Evolutionary conservation across 2,329 filamentous ascomycete species (phyloP).

Genomic region (Didymellaceae sp.): DNA sequence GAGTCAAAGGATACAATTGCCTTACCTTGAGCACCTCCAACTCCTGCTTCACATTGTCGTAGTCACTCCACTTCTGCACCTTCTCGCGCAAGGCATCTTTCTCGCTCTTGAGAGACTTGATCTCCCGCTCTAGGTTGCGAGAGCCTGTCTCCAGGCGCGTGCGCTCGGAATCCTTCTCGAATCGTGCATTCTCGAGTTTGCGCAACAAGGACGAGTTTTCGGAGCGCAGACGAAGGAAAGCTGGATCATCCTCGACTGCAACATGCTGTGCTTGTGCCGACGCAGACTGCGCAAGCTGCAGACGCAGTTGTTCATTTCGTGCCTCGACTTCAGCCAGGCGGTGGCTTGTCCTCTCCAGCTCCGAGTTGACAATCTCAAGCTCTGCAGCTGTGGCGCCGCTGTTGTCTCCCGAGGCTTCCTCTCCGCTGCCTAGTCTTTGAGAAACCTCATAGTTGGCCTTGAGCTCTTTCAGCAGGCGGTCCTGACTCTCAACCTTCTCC

Average conservation of each 20-base stretch:
- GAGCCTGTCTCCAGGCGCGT: slow-evolving; percentile 77
- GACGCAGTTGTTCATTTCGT: slow-evolving; percentile 88
- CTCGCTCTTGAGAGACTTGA: slow-evolving; percentile 76
- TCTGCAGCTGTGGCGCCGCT: slow-evolving; percentile 81
- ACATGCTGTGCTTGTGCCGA: slow-evolving; percentile 69
- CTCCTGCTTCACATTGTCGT: slow-evolving; percentile 95
- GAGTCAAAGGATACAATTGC: not conserved
- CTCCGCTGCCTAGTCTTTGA: slow-evolving; percentile 80
- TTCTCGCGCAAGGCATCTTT: slow-evolving; percentile 80
- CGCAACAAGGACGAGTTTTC: slow-evolving; percentile 92
- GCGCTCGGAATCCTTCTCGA: slow-evolving; percentile 83
- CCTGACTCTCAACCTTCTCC: slow-evolving; percentile 93
- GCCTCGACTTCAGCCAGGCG: slow-evolving; percentile 90
- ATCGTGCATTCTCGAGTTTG: slow-evolving; percentile 81
- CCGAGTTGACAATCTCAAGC: slow-evolving; percentile 89
- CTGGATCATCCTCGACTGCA: slow-evolving; percentile 84
- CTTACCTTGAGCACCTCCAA: slow-evolving; percentile 84
- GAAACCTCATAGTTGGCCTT: slow-evolving; percentile 98
- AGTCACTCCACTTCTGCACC: slow-evolving; percentile 88
- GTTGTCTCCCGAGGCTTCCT: slow-evolving; percentile 64
- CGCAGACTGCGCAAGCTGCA: slow-evolving; percentile 89
- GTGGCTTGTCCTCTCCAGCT: slow-evolving; percentile 86
- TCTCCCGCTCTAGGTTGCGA: slow-evolving; percentile 80
- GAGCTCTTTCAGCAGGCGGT: slow-evolving; percentile 88
- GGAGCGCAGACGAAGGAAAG: slow-evolving; percentile 84